Evolutionary conservation across 106 monocot genomes (phyloP), one percentile per base, ranked within the genome.

Genomic region (Narthecium ossifragum): DNA sequence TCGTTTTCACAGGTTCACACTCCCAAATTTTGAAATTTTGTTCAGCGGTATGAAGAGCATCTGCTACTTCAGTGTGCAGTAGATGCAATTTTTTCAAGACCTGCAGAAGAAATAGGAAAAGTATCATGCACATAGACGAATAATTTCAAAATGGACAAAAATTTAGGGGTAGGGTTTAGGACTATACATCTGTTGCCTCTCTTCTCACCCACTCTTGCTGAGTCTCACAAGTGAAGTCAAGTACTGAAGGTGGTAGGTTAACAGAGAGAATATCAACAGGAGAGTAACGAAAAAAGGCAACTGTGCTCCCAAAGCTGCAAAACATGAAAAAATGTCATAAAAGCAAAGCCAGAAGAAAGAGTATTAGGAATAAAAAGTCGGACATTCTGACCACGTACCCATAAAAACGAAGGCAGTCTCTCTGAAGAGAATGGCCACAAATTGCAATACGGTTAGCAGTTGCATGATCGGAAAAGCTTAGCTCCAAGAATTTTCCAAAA

Each of bases 401-500:
- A 65, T 71, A 96, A 66, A 90, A 96, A 0, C 84, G 86, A 61
- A 96, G 84, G 55, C 96, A 96, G 34, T 96, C 96, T 67, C 70
- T 86, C 50, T 85, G 90, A 2, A 96, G 71, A 70, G 96, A 96
- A 69, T 96, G 96, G 2, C 96, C 96, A 78, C 96, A 96, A 60
- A 78, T 76, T 31, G 96, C 90, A 63, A 87, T 51, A 56, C 90
- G 90, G 46, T 96, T 90, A 31, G 86, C 90, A 56, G 80, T 84
- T 59, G 80, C 61, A 58, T 84, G 80, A 71, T 81, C 81, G 26
- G 86, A 96, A 69, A 96, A 90, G 48, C 96, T 86, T 49, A 96
- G 96, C 64, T 96, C 96, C 75, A 96, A 71, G 57, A 96, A 96
- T 67, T 96, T 96, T 18, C 96, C 96, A 76, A 96, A 96, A 55